Conservation (phyloP, 1,284 basidiomycete species). For the Puccinia brachypodii region DNA sequence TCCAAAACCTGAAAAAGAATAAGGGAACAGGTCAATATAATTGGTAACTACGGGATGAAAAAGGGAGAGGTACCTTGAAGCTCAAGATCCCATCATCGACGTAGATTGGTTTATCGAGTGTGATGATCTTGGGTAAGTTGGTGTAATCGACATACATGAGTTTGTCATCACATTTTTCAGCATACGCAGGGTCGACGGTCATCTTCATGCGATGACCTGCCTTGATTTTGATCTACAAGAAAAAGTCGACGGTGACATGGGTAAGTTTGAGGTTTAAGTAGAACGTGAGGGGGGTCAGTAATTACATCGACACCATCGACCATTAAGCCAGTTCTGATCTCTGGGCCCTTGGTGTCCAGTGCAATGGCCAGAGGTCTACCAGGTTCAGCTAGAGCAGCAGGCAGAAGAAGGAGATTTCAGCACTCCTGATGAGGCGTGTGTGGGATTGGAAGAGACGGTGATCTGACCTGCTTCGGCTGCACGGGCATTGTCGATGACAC, state of each 20-base stretch:
- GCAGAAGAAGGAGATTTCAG: not conserved
- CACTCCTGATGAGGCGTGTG: slow-evolving; percentile 32
- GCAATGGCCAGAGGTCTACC: slow-evolving; percentile 96
- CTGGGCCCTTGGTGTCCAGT: slow-evolving; percentile 99
- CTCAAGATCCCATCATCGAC: slow-evolving; percentile 78
- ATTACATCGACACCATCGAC: slow-evolving; percentile 79
- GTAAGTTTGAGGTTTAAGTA: not conserved
- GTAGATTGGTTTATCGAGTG: slow-evolving; percentile 92
- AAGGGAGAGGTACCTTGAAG: not conserved
- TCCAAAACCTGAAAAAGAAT: slow-evolving; percentile 56
- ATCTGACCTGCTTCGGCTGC: slow-evolving; percentile 71
- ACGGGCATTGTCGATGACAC: slow-evolving; percentile 92
- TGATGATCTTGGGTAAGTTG: slow-evolving; percentile 93
- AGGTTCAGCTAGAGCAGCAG: slow-evolving; percentile 50
- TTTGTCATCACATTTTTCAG: slow-evolving; percentile 76
- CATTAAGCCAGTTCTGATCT: slow-evolving; percentile 97
- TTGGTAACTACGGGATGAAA: slow-evolving; percentile 59
- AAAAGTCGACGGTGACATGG: not conserved
- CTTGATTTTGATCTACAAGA: slow-evolving; percentile 69
- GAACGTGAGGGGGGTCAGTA: slow-evolving; percentile 50
- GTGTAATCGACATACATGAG: slow-evolving; percentile 89
- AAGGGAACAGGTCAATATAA: slow-evolving; percentile 92
- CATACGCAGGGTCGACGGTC: slow-evolving; percentile 79
- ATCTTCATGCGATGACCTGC: slow-evolving; percentile 95
- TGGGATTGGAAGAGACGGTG: slow-evolving; percentile 60